phyloP scores from a whole-genome alignment of 2,329 filamentous ascomycete species.

The Xylariaceae sp. region DNA sequence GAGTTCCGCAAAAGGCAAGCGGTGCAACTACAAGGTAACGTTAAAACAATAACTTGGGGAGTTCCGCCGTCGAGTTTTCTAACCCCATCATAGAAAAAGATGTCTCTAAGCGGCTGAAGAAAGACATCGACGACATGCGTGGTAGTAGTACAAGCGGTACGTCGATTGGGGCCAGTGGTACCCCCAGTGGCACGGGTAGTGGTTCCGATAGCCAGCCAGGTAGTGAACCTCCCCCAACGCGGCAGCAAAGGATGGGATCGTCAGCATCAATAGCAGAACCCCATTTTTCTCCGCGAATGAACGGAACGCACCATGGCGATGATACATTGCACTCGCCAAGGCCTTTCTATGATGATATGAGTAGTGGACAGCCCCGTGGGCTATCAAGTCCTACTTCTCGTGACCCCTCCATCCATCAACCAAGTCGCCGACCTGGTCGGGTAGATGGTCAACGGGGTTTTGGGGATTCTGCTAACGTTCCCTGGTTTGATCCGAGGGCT shows the following conservation, averaged over 20 bases:
- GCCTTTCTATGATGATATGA: slow-evolving; percentile 39
- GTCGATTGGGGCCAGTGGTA: slow-evolving; percentile 44
- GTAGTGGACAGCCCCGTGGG: slow-evolving; percentile 25
- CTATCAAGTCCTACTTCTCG: slow-evolving; percentile 35
- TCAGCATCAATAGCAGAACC: slow-evolving; percentile 50
- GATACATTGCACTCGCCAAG: slow-evolving; percentile 50
- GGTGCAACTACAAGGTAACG: slow-evolving; percentile 57
- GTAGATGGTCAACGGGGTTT: slow-evolving; percentile 24
- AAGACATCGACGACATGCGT: slow-evolving; percentile 43
- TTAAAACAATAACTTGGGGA: slow-evolving; percentile 6
- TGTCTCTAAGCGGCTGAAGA: slow-evolving; percentile 51
- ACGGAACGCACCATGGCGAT: slow-evolving; percentile 43
- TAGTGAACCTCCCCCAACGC: slow-evolving; percentile 51
- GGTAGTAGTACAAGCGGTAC: slow-evolving; percentile 47
- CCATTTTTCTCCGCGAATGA: slow-evolving; percentile 45
- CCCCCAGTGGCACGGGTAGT: slow-evolving; percentile 46
- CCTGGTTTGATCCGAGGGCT: slow-evolving; percentile 34
- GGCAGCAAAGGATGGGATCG: slow-evolving; percentile 53
- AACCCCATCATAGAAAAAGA: slow-evolving; percentile 47
- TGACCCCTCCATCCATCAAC: slow-evolving; percentile 27
- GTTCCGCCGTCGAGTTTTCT: slow-evolving; percentile 10
- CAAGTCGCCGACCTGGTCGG: slow-evolving; percentile 26
- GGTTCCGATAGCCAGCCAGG: slow-evolving; percentile 51
- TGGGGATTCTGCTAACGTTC: slow-evolving; percentile 20
- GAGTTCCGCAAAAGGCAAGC: slow-evolving; percentile 78